phyloP scores from a whole-genome alignment of 768 basidiomycete genomes.

The Pseudohyphozyma bogoriensis region DNA sequence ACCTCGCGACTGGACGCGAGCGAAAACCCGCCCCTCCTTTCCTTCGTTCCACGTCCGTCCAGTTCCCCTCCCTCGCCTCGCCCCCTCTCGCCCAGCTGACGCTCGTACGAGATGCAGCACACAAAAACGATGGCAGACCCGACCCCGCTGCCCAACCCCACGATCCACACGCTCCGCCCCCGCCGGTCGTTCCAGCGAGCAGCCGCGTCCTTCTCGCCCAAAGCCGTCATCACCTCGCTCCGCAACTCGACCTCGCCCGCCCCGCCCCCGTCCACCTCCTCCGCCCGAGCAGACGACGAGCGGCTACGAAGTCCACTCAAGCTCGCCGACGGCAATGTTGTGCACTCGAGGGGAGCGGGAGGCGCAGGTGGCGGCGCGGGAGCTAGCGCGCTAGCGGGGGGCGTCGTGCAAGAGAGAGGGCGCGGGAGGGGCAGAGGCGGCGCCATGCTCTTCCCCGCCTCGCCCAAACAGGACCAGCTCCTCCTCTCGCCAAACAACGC shows the following conservation, averaged over 20 bases:
- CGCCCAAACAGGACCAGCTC: no score
- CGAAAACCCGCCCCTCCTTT: no score
- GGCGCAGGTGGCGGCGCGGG: background rate
- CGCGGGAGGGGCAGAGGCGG: slow-evolving; percentile 7
- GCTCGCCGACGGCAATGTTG: background rate
- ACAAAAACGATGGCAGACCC: no score
- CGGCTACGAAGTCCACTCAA: slow-evolving; percentile 15
- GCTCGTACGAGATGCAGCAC: slow-evolving; percentile 6
- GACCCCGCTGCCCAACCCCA: no score
- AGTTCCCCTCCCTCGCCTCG: background rate
- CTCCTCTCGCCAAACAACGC: no score
- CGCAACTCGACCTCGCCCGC: background rate
- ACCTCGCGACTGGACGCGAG: no score
- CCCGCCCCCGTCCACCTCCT: background rate
- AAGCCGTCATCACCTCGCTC: slow-evolving; percentile 6
- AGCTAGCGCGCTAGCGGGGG: background rate
- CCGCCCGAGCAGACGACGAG: background rate
- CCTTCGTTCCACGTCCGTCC: slow-evolving; percentile 13
- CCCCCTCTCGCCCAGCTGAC: background rate
- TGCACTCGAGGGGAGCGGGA: background rate
- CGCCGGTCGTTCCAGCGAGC: slow-evolving; percentile 21
- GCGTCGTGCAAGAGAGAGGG: background rate
- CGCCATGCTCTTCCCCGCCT: slow-evolving; percentile 16
- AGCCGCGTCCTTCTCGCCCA: slow-evolving; percentile 15
- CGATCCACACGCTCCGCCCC: slow-evolving; percentile 15